Percentiles rank a stretch among this genome's conserved stretches.
phyloP scores from a whole-genome alignment of 2,329 filamentous ascomycete genomes.

The Tricladium varicosporioides region DNA sequence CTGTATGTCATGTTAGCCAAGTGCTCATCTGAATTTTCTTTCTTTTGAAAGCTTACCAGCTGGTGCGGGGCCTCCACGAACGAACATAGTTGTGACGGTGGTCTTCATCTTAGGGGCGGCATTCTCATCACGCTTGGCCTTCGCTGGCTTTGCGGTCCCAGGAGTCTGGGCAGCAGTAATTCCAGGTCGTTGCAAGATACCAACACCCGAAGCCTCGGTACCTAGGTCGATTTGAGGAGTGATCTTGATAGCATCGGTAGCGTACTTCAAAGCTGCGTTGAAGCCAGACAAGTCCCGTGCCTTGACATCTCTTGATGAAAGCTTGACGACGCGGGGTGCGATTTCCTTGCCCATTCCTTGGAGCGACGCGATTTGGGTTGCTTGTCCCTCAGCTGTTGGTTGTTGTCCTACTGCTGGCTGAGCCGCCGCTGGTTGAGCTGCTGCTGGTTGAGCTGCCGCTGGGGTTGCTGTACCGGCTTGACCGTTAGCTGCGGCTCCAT shows the following conservation, averaged over 20 bases:
- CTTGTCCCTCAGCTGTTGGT: constrained; percentile 26
- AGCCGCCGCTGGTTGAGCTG: constrained; percentile 9
- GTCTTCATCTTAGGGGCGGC: constrained; percentile 25
- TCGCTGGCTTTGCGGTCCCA: constrained; percentile 5
- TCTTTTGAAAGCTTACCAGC: constrained; percentile 14
- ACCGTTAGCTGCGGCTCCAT: constrained; percentile 36
- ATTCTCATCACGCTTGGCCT: constrained; percentile 4
- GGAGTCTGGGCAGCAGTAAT: constrained; percentile 4
- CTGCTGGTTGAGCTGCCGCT: constrained; percentile 10
- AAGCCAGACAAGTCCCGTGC: constrained; percentile 40
- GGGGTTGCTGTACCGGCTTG: constrained; percentile 31
- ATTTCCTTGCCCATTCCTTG: constrained; percentile 51
- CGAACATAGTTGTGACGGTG: constrained; percentile 33
- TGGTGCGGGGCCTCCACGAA: constrained; percentile 26
- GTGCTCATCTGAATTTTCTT: background rate
- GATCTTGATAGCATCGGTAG: constrained; percentile 39
- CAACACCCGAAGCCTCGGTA: constrained; percentile 40
- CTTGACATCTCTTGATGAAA: constrained; percentile 9
- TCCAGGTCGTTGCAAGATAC: constrained; percentile 35
- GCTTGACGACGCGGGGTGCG: constrained; percentile 38
- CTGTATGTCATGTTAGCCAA: constrained; percentile 6
- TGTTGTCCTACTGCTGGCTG: constrained; percentile 7
- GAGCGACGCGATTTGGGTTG: constrained; percentile 42
- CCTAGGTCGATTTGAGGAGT: constrained; percentile 41
- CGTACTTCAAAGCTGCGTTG: constrained; percentile 40